Base-by-base conservation (phyloP, 2,329 filamentous ascomycete species). In the Colletotrichum shisoi region DNA sequence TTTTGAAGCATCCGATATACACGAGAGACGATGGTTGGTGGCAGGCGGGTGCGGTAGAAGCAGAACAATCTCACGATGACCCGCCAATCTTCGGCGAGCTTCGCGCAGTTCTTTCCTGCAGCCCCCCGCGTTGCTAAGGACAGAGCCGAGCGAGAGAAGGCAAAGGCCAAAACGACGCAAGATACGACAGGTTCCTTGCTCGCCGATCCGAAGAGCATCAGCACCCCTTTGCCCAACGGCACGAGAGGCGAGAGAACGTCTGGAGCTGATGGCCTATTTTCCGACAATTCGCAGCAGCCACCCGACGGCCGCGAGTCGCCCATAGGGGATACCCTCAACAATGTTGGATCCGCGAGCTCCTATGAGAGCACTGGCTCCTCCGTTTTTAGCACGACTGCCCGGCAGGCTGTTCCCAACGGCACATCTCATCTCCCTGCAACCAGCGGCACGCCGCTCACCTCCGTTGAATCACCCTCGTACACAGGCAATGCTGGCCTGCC, bases 41-140 rank as follows among this genome's bases (percentile, higher is more conserved):
- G 79, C 80, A 81, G 81, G 81, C 76, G 78, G 80, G 77, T 80
- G 77, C 79, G 80, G 81, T 83, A 82, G 79, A 81, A 80, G 78
- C 79, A 79, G 78, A 79, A 76, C 77, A 79, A 74, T 73, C 73
- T 80, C 84, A 89, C 82, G 82, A 92, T 91, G 90, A 92, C 92
- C 88, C 92, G 91, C 83, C 87, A 89, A 78, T 85, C 86, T 70
- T 83, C 84, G 79, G 89, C 90, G 83, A 89, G 89, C 82, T 94
- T 93, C 85, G 91, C 90, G 81, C 89, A 93, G 81, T 95, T 93
- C 85, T 94, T 93, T 80, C 91, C 91, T 73, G 88, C 90, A 77
- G 91, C 91, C 76, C 91, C 91, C 72, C 86, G 87, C 73, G 88
- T 87, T 66, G 83, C 84, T 63, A 82, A 82, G 77, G 83, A 86